A percentile compares a stretch with the other conserved stretches of the same genome.
Evolutionary conservation across 2,329 filamentous ascomycete species (phyloP).

Genomic region (Chalara sp.): DNA sequence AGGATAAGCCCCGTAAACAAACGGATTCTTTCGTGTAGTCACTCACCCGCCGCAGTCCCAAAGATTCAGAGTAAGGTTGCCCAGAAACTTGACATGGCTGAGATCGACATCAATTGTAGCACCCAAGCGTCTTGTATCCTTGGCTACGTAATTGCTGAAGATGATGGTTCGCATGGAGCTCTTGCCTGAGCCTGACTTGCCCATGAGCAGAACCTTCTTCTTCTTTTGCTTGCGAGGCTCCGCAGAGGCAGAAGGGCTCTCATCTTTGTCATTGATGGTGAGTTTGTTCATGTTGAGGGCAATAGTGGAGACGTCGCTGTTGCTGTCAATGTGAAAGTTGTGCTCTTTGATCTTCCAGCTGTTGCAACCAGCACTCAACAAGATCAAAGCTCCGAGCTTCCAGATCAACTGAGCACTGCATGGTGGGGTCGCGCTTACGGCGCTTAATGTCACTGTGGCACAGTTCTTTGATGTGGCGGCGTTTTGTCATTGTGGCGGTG

Average conservation of each 20-base stretch:
- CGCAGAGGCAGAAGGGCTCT: slow-evolving; percentile 14
- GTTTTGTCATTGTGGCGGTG: too few relatives aligned
- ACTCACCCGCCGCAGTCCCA: slow-evolving; percentile 92
- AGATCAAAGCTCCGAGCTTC: too few relatives aligned
- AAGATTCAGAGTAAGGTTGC: slow-evolving; percentile 91
- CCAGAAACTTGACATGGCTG: slow-evolving; percentile 97
- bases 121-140: slow-evolving; percentile 85
- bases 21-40: background rate
- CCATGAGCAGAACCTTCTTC: slow-evolving; percentile 85
- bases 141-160: slow-evolving; percentile 97
- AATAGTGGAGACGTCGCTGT: too few relatives aligned
- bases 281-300: slow-evolving; percentile 12
- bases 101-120: slow-evolving; percentile 98
- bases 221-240: slow-evolving; percentile 58
- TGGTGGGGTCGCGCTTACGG: too few relatives aligned
- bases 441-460: too few relatives aligned
- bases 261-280: slow-evolving; percentile 17
- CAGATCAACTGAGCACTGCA: too few relatives aligned
- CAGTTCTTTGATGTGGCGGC: too few relatives aligned
- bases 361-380: too few relatives aligned
- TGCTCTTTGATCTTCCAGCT: too few relatives aligned
- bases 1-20: slow-evolving; percentile 8
- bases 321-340: too few relatives aligned
- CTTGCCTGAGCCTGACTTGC: slow-evolving; percentile 94
- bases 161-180: slow-evolving; percentile 98